Evolutionary conservation across 2,329 filamentous ascomycete genomes (phyloP).

Genomic region (Helicocarpus griseus): DNA sequence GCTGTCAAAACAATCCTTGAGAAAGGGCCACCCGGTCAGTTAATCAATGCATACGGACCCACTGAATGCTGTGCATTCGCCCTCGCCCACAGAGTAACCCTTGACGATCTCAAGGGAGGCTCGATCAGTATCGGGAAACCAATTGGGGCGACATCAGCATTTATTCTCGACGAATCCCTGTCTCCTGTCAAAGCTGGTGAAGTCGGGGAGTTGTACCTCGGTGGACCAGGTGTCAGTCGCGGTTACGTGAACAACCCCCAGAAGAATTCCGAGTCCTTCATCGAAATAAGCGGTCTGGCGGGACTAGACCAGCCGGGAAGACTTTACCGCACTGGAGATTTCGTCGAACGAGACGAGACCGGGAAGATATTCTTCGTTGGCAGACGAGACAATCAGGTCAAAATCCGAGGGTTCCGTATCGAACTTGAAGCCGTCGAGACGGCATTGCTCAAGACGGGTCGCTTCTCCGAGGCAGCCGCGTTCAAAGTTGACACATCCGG

Average conservation of each 20-base stretch:
- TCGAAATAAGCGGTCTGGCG: constrained; percentile 62
- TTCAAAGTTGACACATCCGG: constrained; percentile 10
- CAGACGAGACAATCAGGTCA: constrained; percentile 71
- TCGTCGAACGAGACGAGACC: constrained; percentile 54
- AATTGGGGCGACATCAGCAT: constrained; percentile 7
- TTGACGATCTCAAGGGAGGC: constrained; percentile 8
- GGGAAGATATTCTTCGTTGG: constrained; percentile 64
- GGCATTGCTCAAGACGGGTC: constrained; percentile 32
- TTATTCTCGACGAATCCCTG: constrained; percentile 11
- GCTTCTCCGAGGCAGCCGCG: constrained; percentile 12
- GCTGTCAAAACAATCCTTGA: constrained; percentile 12
- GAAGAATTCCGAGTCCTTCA: constrained; percentile 59
- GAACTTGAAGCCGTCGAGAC: constrained; percentile 81
- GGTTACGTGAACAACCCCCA: constrained; percentile 53
- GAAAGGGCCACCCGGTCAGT: constrained; percentile 10
- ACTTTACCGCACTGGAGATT: constrained; percentile 71
- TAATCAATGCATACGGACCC: constrained; percentile 18
- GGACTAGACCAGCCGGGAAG: constrained; percentile 58
- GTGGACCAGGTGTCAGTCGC: constrained; percentile 58
- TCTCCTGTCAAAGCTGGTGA: constrained; percentile 8
- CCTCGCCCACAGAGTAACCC: constrained; percentile 11
- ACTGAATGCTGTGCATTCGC: constrained; percentile 17
- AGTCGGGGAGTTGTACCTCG: constrained; percentile 17
- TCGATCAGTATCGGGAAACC: constrained; percentile 5
- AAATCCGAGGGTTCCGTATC: constrained; percentile 82